Conservation (phyloP, 2,329 filamentous ascomycete species). For the Emmonsiellopsis sp. region DNA sequence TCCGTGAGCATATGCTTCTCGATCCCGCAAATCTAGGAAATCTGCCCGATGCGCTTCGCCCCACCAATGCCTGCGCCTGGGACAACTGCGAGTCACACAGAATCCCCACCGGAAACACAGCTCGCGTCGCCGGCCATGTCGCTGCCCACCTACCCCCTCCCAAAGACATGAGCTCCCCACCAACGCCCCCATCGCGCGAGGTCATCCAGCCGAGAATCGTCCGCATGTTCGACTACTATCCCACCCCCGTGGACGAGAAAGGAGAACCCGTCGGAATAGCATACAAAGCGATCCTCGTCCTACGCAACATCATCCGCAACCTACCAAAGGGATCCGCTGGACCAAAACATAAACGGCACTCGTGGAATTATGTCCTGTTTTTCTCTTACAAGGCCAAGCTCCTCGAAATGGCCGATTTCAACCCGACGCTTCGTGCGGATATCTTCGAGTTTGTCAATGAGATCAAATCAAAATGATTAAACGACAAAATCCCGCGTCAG, state of each 20-base stretch:
- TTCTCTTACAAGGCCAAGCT: conserved; percentile 30
- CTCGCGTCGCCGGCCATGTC: conserved; percentile 31
- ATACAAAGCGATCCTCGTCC: conserved; percentile 38
- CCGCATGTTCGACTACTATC: conserved; percentile 32
- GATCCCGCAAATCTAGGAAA: conserved; percentile 23
- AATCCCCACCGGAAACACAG: conserved; percentile 26
- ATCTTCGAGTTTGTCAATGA: conserved; percentile 35
- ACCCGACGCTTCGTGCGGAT: conserved; percentile 33
- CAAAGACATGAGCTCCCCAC: conserved; percentile 15
- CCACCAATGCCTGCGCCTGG: conserved; percentile 31
- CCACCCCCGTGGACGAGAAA: conserved; percentile 34
- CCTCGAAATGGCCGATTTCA: conserved; percentile 31
- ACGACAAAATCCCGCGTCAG: background rate
- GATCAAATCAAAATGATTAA: conserved; percentile 14
- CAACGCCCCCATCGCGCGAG: conserved; percentile 20
- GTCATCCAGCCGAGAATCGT: conserved; percentile 32
- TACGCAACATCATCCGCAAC: conserved; percentile 39
- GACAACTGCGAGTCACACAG: conserved; percentile 30
- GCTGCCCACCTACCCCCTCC: conserved; percentile 15
- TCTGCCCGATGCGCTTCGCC: conserved; percentile 23
- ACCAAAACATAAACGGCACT: conserved; percentile 3
- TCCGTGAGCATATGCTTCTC: conserved; percentile 33
- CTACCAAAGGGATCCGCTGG: conserved; percentile 22
- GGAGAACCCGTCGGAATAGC: conserved; percentile 37
- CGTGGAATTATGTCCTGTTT: conserved; percentile 27